These are phyloP conservation scores for Lachancea dasiensis DNA, from an alignment of 805 yeast species.

Conservation along the genomic window DNA sequence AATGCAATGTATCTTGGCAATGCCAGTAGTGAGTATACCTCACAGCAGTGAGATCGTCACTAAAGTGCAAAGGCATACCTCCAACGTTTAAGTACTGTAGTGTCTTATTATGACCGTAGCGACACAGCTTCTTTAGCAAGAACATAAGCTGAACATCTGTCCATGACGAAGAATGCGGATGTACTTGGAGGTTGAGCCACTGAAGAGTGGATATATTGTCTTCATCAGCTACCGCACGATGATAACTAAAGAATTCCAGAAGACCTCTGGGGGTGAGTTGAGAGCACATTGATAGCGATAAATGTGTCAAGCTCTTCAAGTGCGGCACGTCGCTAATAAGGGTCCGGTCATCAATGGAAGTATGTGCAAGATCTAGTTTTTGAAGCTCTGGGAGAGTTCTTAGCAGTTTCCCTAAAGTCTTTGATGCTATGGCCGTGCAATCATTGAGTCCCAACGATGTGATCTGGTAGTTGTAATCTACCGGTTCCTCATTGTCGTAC, in stretches of 20 bases:
- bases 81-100: constrained; percentile 50
- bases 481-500: constrained; percentile 26
- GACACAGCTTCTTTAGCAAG: constrained; percentile 36
- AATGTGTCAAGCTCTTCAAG: constrained; percentile 60
- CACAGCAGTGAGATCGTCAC: constrained; percentile 22
- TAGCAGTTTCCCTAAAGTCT: constrained; percentile 38
- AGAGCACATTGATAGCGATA: constrained; percentile 61
- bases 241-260: constrained; percentile 60
- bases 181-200: constrained; percentile 65
- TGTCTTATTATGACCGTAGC: constrained; percentile 32
- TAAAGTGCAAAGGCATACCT: constrained; percentile 51
- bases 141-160: constrained; percentile 46
- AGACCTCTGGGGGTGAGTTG: constrained; percentile 67
- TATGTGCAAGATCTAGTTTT: constrained; percentile 75
- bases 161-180: constrained; percentile 55
- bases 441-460: constrained; percentile 71
- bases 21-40: constrained; percentile 26
- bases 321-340: constrained; percentile 48
- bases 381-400: constrained; percentile 56
- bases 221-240: constrained; percentile 50
- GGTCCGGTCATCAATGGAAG: constrained; percentile 63
- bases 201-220: constrained; percentile 40
- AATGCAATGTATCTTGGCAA: constrained; percentile 31
- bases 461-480: constrained; percentile 27
- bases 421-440: constrained; percentile 67